Evolutionary conservation across 2,329 filamentous ascomycete species (phyloP).

Genomic region (Lachnellula subtilissima): DNA sequence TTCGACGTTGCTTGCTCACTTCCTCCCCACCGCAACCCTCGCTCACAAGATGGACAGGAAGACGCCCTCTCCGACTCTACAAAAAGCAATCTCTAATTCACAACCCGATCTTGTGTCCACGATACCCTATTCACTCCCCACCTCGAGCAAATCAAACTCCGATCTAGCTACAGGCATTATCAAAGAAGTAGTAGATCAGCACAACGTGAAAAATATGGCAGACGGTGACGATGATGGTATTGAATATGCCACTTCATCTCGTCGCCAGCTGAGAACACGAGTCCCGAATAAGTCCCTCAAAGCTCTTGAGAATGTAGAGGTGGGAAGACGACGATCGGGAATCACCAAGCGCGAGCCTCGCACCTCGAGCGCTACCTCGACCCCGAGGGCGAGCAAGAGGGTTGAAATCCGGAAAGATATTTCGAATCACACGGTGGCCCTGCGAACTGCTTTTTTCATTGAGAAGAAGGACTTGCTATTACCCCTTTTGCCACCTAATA

Average conservation of each 20-base stretch:
- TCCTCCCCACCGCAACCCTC: slow-evolving; percentile 21
- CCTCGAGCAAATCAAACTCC: background rate
- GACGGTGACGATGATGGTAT: slow-evolving; percentile 12
- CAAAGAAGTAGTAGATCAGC: slow-evolving; percentile 1
- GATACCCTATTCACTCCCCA: background rate
- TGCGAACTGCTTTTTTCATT: slow-evolving; percentile 31
- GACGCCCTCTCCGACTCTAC: background rate
- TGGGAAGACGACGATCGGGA: slow-evolving; percentile 1
- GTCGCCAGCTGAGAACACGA: slow-evolving; percentile 15
- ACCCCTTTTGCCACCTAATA: slow-evolving; percentile 30
- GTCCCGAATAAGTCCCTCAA: slow-evolving; percentile 25
- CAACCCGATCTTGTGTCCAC: background rate
- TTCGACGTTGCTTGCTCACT: slow-evolving; percentile 26
- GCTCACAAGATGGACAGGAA: slow-evolving; percentile 27
- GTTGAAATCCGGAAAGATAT: slow-evolving; percentile 29
- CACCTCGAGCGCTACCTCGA: background rate
- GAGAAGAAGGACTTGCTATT: slow-evolving; percentile 32
- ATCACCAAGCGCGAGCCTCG: slow-evolving; percentile 6
- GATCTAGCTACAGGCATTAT: background rate
- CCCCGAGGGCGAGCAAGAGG: slow-evolving; percentile 24
- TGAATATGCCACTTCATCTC: slow-evolving; percentile 9
- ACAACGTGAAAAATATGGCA: slow-evolving; percentile 5
- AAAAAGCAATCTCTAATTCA: background rate
- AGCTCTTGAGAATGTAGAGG: slow-evolving; percentile 19
- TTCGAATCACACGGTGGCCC: slow-evolving; percentile 24